A percentile compares a stretch with the other conserved stretches of the same genome.
phyloP scores from a whole-genome alignment of 1,284 basidiomycete species.

The Sporisorium exsertum region DNA sequence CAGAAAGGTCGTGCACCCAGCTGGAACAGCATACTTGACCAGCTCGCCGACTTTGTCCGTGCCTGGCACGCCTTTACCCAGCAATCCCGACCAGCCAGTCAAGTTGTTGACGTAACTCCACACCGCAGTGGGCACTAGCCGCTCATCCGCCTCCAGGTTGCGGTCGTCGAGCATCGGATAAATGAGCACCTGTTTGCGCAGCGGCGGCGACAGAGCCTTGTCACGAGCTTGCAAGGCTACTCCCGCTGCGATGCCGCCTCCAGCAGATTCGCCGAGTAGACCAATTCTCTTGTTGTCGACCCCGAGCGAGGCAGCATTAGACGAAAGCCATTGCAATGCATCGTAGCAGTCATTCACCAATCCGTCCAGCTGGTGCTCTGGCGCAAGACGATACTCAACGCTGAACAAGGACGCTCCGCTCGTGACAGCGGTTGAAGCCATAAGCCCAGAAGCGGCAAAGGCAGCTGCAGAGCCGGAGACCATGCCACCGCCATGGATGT shows the following conservation, averaged over 20 bases:
- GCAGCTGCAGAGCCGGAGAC: constrained; percentile 15
- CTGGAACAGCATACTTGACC: constrained; percentile 32
- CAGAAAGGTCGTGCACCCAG: constrained; percentile 21
- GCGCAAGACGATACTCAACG: constrained; percentile 34
- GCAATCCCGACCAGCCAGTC: constrained; percentile 27
- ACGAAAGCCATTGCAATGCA: constrained; percentile 27
- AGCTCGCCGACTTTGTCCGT: constrained; percentile 19
- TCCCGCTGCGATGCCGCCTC: constrained; percentile 36
- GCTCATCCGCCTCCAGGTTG: constrained; percentile 21
- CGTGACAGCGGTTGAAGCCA: background rate
- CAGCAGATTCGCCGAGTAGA: constrained; percentile 35
- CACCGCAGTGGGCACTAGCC: constrained; percentile 8
- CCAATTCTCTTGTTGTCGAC: constrained; percentile 28
- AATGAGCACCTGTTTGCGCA: constrained; percentile 38
- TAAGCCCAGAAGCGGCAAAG: constrained; percentile 9
- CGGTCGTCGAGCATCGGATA: constrained; percentile 46
- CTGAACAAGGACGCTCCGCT: constrained; percentile 20
- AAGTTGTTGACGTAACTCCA: constrained; percentile 32
- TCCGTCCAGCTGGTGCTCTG: constrained; percentile 22
- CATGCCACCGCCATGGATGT: constrained; percentile 39
- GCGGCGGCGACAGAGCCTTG: constrained; percentile 15
- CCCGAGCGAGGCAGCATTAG: constrained; percentile 21
- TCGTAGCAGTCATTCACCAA: constrained; percentile 37
- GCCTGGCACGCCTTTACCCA: constrained; percentile 17
- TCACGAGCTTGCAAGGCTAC: constrained; percentile 40